A percentile compares a stretch with the other conserved stretches of the same genome.
Conservation (phyloP, 768 basidiomycete genomes). For the Dacryopinax spathularia region DNA sequence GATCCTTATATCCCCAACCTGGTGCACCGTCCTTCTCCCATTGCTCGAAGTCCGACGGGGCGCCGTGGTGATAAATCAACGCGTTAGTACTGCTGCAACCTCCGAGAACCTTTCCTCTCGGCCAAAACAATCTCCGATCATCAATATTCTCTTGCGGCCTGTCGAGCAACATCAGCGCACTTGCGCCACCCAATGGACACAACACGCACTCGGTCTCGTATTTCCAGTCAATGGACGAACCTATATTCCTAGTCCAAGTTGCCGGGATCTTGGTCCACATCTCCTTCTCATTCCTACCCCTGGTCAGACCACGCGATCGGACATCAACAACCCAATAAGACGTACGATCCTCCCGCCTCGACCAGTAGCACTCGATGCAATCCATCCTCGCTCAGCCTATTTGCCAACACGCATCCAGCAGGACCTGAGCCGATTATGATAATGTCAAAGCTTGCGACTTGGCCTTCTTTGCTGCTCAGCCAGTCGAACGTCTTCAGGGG, state of each 20-base stretch:
- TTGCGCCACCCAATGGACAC: slow-evolving; percentile 27
- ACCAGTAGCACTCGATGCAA: slow-evolving; percentile 40
- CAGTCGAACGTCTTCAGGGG: background rate
- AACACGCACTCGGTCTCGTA: background rate
- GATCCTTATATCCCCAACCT: slow-evolving; percentile 44
- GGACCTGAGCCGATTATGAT: slow-evolving; percentile 30
- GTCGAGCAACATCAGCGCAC: slow-evolving; percentile 39
- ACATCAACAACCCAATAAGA: background rate
- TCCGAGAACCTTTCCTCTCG: slow-evolving; percentile 58
- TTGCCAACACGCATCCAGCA: slow-evolving; percentile 46
- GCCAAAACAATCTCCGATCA: slow-evolving; percentile 42
- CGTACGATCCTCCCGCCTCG: slow-evolving; percentile 48
- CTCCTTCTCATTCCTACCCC: slow-evolving; percentile 29
- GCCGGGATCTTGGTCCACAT: slow-evolving; percentile 32
- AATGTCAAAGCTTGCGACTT: background rate
- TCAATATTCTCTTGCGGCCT: slow-evolving; percentile 40
- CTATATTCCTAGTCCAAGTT: slow-evolving; percentile 20
- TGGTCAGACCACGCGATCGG: slow-evolving; percentile 13
- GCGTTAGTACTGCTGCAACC: slow-evolving; percentile 35
- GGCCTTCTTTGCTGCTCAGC: background rate
- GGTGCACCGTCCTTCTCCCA: slow-evolving; percentile 37
- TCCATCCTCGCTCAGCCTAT: slow-evolving; percentile 44
- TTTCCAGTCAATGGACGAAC: slow-evolving; percentile 3
- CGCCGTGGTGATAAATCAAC: slow-evolving; percentile 35
- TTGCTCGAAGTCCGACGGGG: slow-evolving; percentile 56